A percentile compares a stretch with the other conserved stretches of the same genome.
These are phyloP conservation scores for Hippophae tibetana DNA, from an alignment of 306 rosid species.

Conservation along the genomic window DNA sequence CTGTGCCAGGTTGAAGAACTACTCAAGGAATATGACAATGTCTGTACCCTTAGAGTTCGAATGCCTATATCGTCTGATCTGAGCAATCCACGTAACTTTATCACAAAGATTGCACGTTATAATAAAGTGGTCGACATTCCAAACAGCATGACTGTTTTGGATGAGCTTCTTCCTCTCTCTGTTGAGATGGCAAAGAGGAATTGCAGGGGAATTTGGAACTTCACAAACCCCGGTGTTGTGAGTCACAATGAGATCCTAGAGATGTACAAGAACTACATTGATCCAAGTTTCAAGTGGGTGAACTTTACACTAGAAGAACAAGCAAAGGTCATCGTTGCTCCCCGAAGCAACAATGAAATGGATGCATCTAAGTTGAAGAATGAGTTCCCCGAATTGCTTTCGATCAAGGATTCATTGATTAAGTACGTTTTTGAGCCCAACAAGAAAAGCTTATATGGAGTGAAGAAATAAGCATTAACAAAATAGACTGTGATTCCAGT, in stretches of 20 bases:
- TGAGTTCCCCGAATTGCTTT: constrained; percentile 41
- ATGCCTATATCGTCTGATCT: constrained; percentile 52
- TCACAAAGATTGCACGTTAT: constrained; percentile 39
- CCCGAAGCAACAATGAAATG: constrained; percentile 36
- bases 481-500: constrained; percentile 6
- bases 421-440: constrained; percentile 40
- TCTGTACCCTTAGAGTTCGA: constrained; percentile 44
- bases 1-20: constrained; percentile 47
- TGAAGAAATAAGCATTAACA: constrained; percentile 9
- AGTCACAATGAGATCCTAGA: constrained; percentile 54
- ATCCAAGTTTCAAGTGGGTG: constrained; percentile 38
- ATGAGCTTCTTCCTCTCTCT: constrained; percentile 49
- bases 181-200: constrained; percentile 53
- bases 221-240: constrained; percentile 51
- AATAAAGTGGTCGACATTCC: constrained; percentile 44
- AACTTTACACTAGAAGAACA: constrained; percentile 42
- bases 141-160: constrained; percentile 47
- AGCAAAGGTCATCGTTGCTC: constrained; percentile 27
- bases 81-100: constrained; percentile 46
- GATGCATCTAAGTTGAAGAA: constrained; percentile 42
- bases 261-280: constrained; percentile 48
- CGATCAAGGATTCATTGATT: constrained; percentile 38
- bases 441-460: constrained; percentile 26
- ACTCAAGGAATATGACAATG: constrained; percentile 48
- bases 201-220: constrained; percentile 47